Conservation (phyloP, 2,329 filamentous ascomycete genomes). For the Capronia epimyces region DNA sequence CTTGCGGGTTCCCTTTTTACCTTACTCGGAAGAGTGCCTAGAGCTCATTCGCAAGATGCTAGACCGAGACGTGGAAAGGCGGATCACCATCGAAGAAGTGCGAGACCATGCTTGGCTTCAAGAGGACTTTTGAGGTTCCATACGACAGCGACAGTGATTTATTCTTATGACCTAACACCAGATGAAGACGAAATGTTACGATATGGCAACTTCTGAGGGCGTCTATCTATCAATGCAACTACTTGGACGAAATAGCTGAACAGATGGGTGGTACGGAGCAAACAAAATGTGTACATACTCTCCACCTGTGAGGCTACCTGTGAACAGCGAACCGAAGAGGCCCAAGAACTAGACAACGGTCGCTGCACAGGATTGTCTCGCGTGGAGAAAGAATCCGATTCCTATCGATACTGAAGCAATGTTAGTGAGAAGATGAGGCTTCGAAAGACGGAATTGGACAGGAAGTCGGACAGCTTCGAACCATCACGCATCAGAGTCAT, state of each 20-base stretch:
- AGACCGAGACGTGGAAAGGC: conserved; percentile 74
- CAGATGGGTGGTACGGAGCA: neutral
- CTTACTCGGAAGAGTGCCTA: conserved; percentile 74
- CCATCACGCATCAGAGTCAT: too few relatives aligned
- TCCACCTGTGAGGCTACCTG: neutral
- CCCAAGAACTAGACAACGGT: too few relatives aligned
- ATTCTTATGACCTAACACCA: neutral
- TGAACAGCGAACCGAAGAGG: too few relatives aligned
- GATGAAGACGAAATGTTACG: conserved; percentile 1
- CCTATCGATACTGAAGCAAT: too few relatives aligned
- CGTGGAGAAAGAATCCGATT: too few relatives aligned
- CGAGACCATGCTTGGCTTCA: conserved; percentile 76
- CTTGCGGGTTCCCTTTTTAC: conserved; percentile 70
- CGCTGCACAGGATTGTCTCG: too few relatives aligned
- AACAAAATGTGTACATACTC: neutral
- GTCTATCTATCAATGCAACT: neutral
- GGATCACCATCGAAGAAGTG: conserved; percentile 83
- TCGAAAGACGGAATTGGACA: too few relatives aligned
- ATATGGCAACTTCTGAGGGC: neutral
- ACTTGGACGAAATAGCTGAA: neutral
- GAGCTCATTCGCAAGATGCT: conserved; percentile 89
- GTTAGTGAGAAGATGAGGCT: too few relatives aligned
- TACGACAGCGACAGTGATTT: neutral
- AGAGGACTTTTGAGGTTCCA: conserved; percentile 16
- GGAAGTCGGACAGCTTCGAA: too few relatives aligned